Evolutionary conservation across 2,329 filamentous ascomycete genomes (phyloP), one percentile per base, ranked within the genome.

Genomic region (Alternaria sp.): DNA sequence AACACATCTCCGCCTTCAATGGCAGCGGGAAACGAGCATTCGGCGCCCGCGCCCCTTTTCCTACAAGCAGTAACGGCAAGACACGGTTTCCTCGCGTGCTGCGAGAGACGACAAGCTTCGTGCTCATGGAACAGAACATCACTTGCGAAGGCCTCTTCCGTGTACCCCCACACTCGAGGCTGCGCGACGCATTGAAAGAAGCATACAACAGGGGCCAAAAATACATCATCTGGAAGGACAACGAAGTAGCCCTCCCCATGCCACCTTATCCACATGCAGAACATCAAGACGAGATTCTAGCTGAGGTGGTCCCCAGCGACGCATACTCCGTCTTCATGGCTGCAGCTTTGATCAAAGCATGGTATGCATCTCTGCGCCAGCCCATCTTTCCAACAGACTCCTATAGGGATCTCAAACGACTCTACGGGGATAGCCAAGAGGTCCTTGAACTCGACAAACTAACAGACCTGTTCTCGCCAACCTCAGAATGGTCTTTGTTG

Each of bases 201-300:
- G 82, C 83, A 5, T 85, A 85, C 56, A 82, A 86, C 68, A 75
- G 84, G 40, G 81, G 82, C 21, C 84, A 86, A 62, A 80, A 81
- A 58, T 84, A 81, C 65, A 82, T 84, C 42, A 72, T 85, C 5
- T 84, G 81, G 81, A 83, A 83, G 62, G 80, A 83, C 65, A 76
- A 77, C 51, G 67, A 67, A 26, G 66, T 68, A 6, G 71, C 67
- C 8, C 67, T 79, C 26, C 76, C 73, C 3, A 42, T 75, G 4
- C 72, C 76, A 23, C 52, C 65, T 6, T 77, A 79, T 55, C 67
- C 72, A 31, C 59, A 69, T 48, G 65, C 71, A 14, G 67, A 76
- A 37, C 68, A 73, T 45, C 75, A 78, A 37, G 71, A 77, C 24
- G 79, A 79, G 21, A 78, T 82, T 26, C 69, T 84, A 4, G 75